phyloP scores from a whole-genome alignment of 805 yeast genomes.

The Metschnikowia henanensis region DNA sequence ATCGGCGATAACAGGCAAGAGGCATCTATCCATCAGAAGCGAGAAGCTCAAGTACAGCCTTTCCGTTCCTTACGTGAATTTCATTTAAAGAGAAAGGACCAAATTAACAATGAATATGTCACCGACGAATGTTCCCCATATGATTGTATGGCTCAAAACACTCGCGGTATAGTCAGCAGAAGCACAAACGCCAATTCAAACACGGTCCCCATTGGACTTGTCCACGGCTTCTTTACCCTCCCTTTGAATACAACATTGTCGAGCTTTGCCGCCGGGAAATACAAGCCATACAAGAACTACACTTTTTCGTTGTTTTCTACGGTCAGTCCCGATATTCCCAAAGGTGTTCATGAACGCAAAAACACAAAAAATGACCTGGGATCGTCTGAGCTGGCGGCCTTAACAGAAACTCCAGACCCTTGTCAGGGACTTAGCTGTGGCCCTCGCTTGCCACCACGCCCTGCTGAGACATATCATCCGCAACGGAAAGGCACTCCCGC shows the following conservation, averaged over 20 bases:
- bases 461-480: slow-evolving; percentile 9
- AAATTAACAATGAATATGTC: neutral
- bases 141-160: neutral
- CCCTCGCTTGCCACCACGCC: slow-evolving; percentile 17
- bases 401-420: slow-evolving; percentile 11
- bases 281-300: slow-evolving; percentile 3
- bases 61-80: slow-evolving; percentile 1
- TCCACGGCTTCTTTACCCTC: slow-evolving; percentile 9
- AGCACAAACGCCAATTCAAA: neutral
- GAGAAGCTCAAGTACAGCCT: neutral
- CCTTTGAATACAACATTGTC: slow-evolving; percentile 4
- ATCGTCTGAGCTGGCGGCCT: slow-evolving; percentile 1
- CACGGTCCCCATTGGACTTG: slow-evolving; percentile 1
- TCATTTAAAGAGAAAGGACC: neutral
- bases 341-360: neutral
- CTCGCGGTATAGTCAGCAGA: neutral
- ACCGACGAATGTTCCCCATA: slow-evolving; percentile 1
- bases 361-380: neutral
- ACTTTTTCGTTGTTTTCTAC: slow-evolving; percentile 5
- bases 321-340: slow-evolving; percentile 2
- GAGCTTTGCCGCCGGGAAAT: neutral
- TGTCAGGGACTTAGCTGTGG: slow-evolving; percentile 12
- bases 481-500: slow-evolving; percentile 6
- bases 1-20: neutral
- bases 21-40: neutral